Evolutionary conservation across 148 eudicot genomes (phyloP).

Genomic region (Arbutus unedo): DNA sequence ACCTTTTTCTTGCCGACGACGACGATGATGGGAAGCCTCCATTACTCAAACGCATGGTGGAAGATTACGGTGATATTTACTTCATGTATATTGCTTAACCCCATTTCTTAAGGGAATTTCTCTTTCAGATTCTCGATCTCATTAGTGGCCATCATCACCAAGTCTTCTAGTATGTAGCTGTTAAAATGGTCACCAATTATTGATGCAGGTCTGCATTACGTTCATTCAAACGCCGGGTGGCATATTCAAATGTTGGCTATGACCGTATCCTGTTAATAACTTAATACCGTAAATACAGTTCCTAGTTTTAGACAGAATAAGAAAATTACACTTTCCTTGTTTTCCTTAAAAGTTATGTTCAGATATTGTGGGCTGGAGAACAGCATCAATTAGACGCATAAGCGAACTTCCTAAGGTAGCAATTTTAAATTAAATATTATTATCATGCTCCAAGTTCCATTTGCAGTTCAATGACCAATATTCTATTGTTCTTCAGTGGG

Average conservation of each 20-base stretch:
- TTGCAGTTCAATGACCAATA: conserved; percentile 24
- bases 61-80: conserved; percentile 54
- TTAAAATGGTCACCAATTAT: conserved; percentile 8
- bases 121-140: not conserved
- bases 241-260: conserved; percentile 89
- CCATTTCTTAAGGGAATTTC: conserved; percentile 14
- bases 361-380: conserved; percentile 99
- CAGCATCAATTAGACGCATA: conserved; percentile 80
- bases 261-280: conserved; percentile 76
- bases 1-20: conserved; percentile 84
- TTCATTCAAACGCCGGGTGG: conserved; percentile 78
- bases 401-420: conserved; percentile 85
- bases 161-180: not conserved
- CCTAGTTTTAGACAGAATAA: not conserved
- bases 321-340: conserved; percentile 14
- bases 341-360: conserved; percentile 37
- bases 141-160: not conserved
- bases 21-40: conserved; percentile 83
- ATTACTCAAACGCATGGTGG: conserved; percentile 81
- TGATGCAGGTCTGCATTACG: conserved; percentile 78
- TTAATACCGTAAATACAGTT: conserved; percentile 8
- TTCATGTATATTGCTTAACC: conserved; percentile 57
- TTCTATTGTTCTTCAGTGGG: conserved; percentile 38
- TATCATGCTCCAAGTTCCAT: not conserved
- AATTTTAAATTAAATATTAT: conserved; percentile 13